Evolutionary conservation across 805 yeast genomes (phyloP).

Genomic region (Suhomyces pyralidae): DNA sequence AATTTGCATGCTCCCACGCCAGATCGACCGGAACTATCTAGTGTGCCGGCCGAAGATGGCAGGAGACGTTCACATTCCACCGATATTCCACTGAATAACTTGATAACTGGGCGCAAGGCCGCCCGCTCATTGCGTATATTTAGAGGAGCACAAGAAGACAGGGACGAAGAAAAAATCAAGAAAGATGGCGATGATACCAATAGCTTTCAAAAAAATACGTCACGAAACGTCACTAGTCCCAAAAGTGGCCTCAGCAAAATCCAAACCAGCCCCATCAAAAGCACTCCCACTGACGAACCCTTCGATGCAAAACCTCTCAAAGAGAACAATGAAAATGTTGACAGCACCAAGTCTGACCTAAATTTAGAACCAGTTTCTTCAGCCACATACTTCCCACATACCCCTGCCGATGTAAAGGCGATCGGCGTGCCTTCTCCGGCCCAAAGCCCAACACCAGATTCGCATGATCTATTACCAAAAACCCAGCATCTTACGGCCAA

Average conservation of each 20-base stretch:
- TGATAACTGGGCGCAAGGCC: slow-evolving; percentile 53
- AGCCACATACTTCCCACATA: slow-evolving; percentile 70
- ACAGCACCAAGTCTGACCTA: not conserved
- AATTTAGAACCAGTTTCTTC: slow-evolving; percentile 58
- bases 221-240: not conserved
- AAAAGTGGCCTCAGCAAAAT: not conserved
- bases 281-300: not conserved
- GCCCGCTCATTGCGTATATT: slow-evolving; percentile 56
- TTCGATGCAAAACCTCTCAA: not conserved
- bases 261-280: not conserved
- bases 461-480: slow-evolving; percentile 5
- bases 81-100: slow-evolving; percentile 6
- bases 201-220: not conserved
- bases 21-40: not conserved
- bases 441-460: not conserved
- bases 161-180: slow-evolving; percentile 1
- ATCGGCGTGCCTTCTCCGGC: not conserved
- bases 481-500: slow-evolving; percentile 50
- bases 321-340: not conserved
- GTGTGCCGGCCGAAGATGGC: not conserved
- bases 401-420: slow-evolving; percentile 31
- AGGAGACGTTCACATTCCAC: not conserved
- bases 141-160: slow-evolving; percentile 26
- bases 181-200: not conserved
- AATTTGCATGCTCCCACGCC: not conserved